These are phyloP conservation scores for Cladosporium sp. DNA, from an alignment of 2,329 filamentous ascomycete species.

Conservation along the genomic window DNA sequence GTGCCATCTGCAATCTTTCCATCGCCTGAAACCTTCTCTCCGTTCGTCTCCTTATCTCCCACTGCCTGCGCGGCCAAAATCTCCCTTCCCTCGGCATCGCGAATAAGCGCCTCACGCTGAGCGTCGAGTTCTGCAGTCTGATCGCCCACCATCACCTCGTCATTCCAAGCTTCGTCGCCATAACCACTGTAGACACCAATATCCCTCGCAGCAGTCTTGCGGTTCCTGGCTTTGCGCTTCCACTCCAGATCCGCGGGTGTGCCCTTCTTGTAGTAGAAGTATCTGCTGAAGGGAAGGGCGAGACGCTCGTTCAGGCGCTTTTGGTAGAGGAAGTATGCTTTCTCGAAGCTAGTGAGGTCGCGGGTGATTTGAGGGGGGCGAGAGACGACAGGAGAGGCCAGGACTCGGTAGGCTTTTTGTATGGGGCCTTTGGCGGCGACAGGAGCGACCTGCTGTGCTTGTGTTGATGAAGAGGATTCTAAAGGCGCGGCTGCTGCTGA, in stretches of 20 bases:
- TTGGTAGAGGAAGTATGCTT: constrained; percentile 94
- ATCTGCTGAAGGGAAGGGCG: constrained; percentile 77
- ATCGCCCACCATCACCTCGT: constrained; percentile 78
- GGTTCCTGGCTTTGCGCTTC: constrained; percentile 77
- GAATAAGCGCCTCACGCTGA: constrained; percentile 64
- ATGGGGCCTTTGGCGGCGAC: constrained; percentile 41
- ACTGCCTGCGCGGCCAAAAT: constrained; percentile 48
- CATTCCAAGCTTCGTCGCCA: constrained; percentile 75
- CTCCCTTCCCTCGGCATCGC: constrained; percentile 62
- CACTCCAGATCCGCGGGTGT: constrained; percentile 83
- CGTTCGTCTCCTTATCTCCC: constrained; percentile 36
- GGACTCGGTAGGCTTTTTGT: constrained; percentile 41
- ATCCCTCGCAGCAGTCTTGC: constrained; percentile 75
- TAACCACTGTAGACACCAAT: constrained; percentile 79
- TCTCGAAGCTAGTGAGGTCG: constrained; percentile 80
- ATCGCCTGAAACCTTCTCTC: constrained; percentile 42
- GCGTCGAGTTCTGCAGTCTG: constrained; percentile 59
- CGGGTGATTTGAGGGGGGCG: constrained; percentile 84
- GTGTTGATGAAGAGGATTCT: constrained; percentile 21
- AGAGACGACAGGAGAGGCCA: constrained; percentile 74
- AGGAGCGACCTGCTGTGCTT: constrained; percentile 23
- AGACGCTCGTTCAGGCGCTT: constrained; percentile 92
- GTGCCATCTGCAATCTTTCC: constrained; percentile 23
- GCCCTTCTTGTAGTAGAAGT: constrained; percentile 92
- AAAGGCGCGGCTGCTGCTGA: constrained; percentile 35